These are phyloP conservation scores for Crucibulum laeve DNA, from an alignment of 768 basidiomycete genomes.

Conservation along the genomic window DNA sequence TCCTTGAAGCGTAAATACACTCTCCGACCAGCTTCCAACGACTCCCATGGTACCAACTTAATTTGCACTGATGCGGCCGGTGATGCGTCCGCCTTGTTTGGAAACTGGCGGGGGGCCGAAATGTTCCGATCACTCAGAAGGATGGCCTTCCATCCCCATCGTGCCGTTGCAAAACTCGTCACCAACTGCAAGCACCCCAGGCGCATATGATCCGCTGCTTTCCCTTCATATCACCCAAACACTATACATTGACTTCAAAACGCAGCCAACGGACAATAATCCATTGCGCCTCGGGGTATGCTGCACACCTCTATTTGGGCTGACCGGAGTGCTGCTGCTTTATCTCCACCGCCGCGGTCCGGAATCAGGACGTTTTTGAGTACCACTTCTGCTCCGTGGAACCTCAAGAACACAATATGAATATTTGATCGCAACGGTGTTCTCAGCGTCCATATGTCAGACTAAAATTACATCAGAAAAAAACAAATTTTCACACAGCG, in stretches of 20 bases:
- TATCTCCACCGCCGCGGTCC: constrained; percentile 35
- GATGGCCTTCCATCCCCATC: not conserved
- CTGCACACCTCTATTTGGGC: too few relatives aligned
- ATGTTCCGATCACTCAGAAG: constrained; percentile 30
- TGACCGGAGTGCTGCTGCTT: constrained; percentile 1
- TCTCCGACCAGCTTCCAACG: too few relatives aligned
- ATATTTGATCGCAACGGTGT: constrained; percentile 22
- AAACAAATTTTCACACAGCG: constrained; percentile 18
- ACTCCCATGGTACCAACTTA: too few relatives aligned
- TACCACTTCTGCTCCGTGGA: constrained; percentile 28
- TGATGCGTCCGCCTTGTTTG: constrained; percentile 14
- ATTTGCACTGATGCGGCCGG: constrained; percentile 4
- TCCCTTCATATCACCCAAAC: too few relatives aligned
- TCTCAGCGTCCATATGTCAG: constrained; percentile 28
- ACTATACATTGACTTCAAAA: too few relatives aligned
- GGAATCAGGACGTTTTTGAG: constrained; percentile 22
- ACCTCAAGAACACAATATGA: constrained; percentile 17
- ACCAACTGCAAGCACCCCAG: not conserved
- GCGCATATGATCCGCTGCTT: too few relatives aligned
- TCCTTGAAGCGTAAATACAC: too few relatives aligned
- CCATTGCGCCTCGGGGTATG: too few relatives aligned
- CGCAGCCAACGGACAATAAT: too few relatives aligned
- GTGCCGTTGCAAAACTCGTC: constrained; percentile 5
- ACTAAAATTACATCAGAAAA: constrained; percentile 24
- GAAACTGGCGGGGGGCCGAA: constrained; percentile 21